Evolutionary conservation across 345 rosid genomes (phyloP).

Genomic region (Aethionema arabicum): DNA sequence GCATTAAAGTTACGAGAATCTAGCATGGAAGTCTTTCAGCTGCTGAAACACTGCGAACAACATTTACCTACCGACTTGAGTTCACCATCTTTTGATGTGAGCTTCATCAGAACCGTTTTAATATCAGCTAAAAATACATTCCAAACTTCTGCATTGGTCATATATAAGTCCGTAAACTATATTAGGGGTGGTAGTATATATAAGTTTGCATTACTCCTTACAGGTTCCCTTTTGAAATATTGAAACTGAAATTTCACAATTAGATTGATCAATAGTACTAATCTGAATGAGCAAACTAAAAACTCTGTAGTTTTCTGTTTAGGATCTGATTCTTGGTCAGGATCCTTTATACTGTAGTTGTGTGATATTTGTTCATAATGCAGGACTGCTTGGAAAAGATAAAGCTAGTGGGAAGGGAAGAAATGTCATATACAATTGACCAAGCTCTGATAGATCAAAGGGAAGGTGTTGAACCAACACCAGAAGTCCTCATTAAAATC

Average conservation of each 20-base stretch:
- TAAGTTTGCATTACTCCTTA: too few species aligned
- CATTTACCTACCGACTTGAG: conserved; percentile 63
- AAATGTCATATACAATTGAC: conserved; percentile 48
- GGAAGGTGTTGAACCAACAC: conserved; percentile 50
- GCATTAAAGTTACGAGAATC: conserved; percentile 58
- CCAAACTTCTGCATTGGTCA: too few species aligned
- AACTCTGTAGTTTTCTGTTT: too few species aligned
- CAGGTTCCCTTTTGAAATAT: too few species aligned
- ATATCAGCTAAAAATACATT: too few species aligned
- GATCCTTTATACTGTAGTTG: not conserved
- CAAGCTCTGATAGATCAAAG: conserved; percentile 58
- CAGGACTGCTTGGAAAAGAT: conserved; percentile 67
- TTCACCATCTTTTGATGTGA: conserved; percentile 58
- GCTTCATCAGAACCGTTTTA: conserved; percentile 3
- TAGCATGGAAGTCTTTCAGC: conserved; percentile 58
- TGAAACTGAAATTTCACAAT: too few species aligned
- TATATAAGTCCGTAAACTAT: too few species aligned
- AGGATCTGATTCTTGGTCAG: not conserved
- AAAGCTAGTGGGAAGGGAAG: conserved; percentile 56
- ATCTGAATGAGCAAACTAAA: too few species aligned
- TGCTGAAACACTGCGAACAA: conserved; percentile 57
- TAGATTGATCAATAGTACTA: too few species aligned
- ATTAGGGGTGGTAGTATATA: too few species aligned
- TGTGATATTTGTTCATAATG: conserved; percentile 31
- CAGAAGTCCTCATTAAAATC: conserved; percentile 65